Evolutionary conservation across 2,329 filamentous ascomycete species (phyloP).

Genomic region (Fusarium compactum): DNA sequence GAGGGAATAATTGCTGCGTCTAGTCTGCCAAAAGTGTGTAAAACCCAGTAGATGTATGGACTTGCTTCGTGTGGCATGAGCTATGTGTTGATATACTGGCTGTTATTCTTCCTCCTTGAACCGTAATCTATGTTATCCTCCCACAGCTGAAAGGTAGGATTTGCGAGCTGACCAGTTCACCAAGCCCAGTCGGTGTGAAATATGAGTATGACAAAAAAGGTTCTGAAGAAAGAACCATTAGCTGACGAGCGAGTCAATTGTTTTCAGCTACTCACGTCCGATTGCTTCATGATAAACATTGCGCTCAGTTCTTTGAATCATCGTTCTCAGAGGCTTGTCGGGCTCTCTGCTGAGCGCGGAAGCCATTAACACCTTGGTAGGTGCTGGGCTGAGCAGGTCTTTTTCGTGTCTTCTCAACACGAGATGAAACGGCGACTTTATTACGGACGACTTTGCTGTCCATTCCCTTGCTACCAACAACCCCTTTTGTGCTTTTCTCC

Average conservation of each 20-base stretch:
- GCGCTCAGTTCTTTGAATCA: background rate
- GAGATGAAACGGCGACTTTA: background rate
- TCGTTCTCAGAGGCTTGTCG: background rate
- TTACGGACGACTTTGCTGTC: background rate
- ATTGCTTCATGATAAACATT: no score
- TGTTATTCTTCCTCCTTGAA: background rate
- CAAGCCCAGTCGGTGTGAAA: background rate
- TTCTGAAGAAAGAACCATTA: background rate
- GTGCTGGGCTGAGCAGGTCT: slow-evolving; percentile 11
- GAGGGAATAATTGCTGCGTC: background rate
- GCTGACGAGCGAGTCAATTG: accelerated
- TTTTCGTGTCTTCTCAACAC: slow-evolving; percentile 18
- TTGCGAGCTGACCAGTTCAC: background rate
- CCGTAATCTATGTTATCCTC: background rate
- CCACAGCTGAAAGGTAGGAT: background rate
- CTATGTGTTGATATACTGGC: background rate
- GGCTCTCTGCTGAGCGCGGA: slow-evolving; percentile 28
- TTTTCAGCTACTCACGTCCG: background rate
- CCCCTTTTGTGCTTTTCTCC: background rate
- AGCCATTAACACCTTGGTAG: slow-evolving; percentile 48
- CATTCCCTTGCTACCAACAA: background rate
- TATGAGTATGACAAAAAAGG: background rate
- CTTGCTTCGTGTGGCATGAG: background rate
- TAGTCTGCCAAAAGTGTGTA: no score
- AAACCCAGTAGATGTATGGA: background rate